These are phyloP conservation scores for Boechera stricta DNA, from an alignment of 345 rosid genomes.

Conservation along the genomic window DNA sequence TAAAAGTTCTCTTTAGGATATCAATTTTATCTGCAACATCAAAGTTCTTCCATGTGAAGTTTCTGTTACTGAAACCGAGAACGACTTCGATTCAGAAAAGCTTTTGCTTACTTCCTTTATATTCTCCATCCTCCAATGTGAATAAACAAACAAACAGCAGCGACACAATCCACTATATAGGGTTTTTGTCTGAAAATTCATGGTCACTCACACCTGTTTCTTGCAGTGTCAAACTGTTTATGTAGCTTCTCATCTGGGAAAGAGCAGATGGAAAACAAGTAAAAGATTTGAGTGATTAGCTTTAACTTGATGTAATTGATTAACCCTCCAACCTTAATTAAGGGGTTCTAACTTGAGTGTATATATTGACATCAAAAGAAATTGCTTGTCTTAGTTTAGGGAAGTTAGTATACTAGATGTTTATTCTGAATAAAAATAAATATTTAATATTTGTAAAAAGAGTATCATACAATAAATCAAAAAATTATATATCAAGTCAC, in stretches of 20 bases:
- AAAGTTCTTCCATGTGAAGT: constrained; percentile 19
- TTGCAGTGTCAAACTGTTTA: not conserved
- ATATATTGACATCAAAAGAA: not conserved
- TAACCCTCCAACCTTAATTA: not conserved
- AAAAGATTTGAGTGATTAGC: not conserved
- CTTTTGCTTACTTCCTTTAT: not conserved
- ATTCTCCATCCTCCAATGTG: not conserved
- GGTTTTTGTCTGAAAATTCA: not conserved
- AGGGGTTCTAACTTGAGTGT: not conserved
- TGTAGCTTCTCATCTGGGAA: not conserved
- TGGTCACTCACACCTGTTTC: not conserved
- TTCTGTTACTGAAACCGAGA: constrained; percentile 15
- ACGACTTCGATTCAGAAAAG: constrained; percentile 15
- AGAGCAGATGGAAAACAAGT: not conserved
- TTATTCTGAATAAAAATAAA: too few relatives aligned
- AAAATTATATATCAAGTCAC: not conserved
- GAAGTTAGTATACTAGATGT: too few relatives aligned
- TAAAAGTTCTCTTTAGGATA: constrained; percentile 8
- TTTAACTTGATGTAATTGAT: not conserved
- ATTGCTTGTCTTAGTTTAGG: not conserved
- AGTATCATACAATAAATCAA: not conserved
- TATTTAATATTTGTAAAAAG: not conserved
- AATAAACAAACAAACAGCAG: not conserved
- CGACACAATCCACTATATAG: not conserved
- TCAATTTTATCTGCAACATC: constrained; percentile 6